Evolutionary conservation across 352 stramenopile genomes (phyloP).

Genomic region (Phytophthora colocasiae): DNA sequence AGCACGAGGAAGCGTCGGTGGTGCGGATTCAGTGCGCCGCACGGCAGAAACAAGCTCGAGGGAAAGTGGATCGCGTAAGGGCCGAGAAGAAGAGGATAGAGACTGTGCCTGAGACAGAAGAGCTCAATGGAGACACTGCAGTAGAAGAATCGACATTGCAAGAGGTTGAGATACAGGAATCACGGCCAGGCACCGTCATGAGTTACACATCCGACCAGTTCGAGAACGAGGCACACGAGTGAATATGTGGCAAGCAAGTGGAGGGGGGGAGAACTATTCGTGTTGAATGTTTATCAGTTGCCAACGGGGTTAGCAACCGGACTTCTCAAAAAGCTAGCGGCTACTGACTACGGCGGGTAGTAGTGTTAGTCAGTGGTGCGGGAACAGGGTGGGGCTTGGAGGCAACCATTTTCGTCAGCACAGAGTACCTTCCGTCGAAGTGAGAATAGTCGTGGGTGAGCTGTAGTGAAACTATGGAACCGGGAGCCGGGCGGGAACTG

Average conservation of each 20-base stretch:
- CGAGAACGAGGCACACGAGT: conserved; percentile 50
- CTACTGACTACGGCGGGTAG: too few relatives aligned
- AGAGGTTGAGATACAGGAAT: not conserved
- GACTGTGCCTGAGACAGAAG: not conserved
- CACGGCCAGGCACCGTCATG: conserved; percentile 58
- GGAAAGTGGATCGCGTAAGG: conserved; percentile 42
- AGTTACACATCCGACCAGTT: conserved; percentile 73
- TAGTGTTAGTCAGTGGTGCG: too few relatives aligned
- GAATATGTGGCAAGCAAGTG: not conserved
- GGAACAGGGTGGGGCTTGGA: too few relatives aligned
- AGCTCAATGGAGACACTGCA: not conserved
- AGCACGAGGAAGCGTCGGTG: conserved; percentile 30
- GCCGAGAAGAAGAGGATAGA: conserved; percentile 13
- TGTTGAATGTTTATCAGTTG: too few relatives aligned
- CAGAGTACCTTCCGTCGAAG: too few relatives aligned
- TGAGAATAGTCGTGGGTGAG: too few relatives aligned
- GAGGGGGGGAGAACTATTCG: too few relatives aligned
- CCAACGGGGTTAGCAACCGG: too few relatives aligned
- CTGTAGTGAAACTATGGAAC: too few relatives aligned
- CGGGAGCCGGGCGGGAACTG: too few relatives aligned
- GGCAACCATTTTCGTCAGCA: too few relatives aligned
- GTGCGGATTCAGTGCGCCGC: conserved; percentile 67
- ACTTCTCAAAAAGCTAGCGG: too few relatives aligned
- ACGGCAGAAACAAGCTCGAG: conserved; percentile 54
- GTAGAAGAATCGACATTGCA: not conserved